Evolutionary conservation across 192 early-diverging fungal species (phyloP), one percentile per base, ranked within the genome.

Genomic region (Haplosporangium gracile): DNA sequence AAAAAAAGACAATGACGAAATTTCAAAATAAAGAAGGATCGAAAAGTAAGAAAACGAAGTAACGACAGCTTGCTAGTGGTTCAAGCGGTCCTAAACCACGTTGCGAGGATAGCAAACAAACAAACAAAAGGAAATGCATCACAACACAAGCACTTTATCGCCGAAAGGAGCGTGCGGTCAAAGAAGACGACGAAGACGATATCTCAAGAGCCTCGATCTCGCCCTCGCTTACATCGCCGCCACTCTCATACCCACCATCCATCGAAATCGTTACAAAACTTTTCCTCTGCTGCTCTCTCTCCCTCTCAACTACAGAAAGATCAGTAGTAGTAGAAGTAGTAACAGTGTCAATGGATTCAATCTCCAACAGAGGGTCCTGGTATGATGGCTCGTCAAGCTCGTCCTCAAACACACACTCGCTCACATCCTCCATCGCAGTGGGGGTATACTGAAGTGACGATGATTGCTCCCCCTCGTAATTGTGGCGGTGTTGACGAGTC

Each of bases 311-410:
- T 9, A 10, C 57, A 24, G n/a, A 8, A n/a, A 26, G 9, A 1
- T 10, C 57, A 60, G 57, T 57, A 8, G 55, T 24, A 55, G 5
- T 24, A 55, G 16, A 2, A 0, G 18, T 16, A 55, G 51, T 15
- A 15, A 18, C 22, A 55, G 22, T 6, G 20, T 55, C 57, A 60
- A 65, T 65, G 11, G 29, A 18, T 2, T 76, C 74, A n/a, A 76
- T 51, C 29, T n/a, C 79, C 13, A 81, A 26, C 74, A 81, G 53
- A 22, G 74, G 68, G 60, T 70, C 80, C 68, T 45, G 73, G 75
- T 79, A 53, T 16, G 73, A 10, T 24, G 60, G 68, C 22, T 81
- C 47, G n/a, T 78, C 82, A 75, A 77, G 77, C 75, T 76, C 81
- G 8, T 82, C 70, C 26, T 83, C 76, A 39, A 74, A 73, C 63